Evolutionary conservation across 2,329 filamentous ascomycete genomes (phyloP), one percentile per base, ranked within the genome.

Genomic region (Colletotrichum caudatum): DNA sequence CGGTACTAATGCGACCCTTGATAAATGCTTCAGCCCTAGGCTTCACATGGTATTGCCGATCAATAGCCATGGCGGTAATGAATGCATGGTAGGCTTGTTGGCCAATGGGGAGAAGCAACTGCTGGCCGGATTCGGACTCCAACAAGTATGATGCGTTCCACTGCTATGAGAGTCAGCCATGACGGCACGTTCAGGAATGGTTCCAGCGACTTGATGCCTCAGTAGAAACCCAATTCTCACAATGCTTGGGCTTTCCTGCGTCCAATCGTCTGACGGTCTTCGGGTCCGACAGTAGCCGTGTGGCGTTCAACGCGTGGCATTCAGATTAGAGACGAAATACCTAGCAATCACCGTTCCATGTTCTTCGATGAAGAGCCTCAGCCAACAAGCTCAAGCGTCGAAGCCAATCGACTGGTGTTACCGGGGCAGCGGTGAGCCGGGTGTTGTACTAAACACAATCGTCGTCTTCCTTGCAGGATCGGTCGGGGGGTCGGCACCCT

Each of bases 61-160:
- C 29, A 29, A 29, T 29, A 29, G 29, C 29, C 29, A 29, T 29
- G 29, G 29, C 29, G 29, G 29, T 29, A 29, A 4, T 29, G 29
- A 29, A 3, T 29, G 29, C 29, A 4, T 29, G 29, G 29, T 29
- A 4, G 29, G 3, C 29, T 29, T 29, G 29, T 29, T 29, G 29
- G 29, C 29, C 29, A 29, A 29, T 29, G 29, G 29, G 29, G 5
- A 3, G 29, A 29, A 29, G 29, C 29, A 29, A 29, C 29, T 29
- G 29, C 29, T 29, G 29, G 8, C 41, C 20, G 41, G 41, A 44
- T 57, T 65, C 77, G 0, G 77, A 79, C 57, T 79, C 79, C 61
- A 75, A 66, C 8, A 69, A 72, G 59, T 78, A 76, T 71, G 78
- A 75, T 5, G 53, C 37, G 14, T 71, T 67, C 12, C 57, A 51